Conservation (phyloP, 768 basidiomycete species). For the Trametes punicea region DNA sequence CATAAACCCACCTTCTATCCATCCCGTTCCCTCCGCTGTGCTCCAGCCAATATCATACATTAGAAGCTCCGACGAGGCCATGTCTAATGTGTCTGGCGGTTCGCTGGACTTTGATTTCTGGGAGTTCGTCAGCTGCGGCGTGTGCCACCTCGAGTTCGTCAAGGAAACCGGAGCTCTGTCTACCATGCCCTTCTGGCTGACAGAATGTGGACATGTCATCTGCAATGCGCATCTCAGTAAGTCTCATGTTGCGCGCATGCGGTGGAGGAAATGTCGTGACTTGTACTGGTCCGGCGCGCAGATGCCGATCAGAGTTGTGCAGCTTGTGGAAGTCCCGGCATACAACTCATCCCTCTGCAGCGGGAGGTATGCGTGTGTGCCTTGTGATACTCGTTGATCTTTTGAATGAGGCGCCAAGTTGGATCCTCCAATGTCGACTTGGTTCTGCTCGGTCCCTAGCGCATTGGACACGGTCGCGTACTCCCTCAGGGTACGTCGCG, state of each 20-base stretch:
- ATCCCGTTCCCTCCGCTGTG: too few species aligned
- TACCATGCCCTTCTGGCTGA: conserved; percentile 80
- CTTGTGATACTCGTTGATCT: too few species aligned
- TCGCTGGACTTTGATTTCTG: conserved; percentile 59
- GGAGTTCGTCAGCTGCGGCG: conserved; percentile 72
- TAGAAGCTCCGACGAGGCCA: conserved; percentile 12
- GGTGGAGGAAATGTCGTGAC: not conserved
- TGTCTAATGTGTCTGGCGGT: conserved; percentile 38
- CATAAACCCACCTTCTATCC: too few species aligned
- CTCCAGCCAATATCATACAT: too few species aligned
- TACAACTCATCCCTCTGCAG: conserved; percentile 72
- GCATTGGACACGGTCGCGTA: conserved; percentile 62
- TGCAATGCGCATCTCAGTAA: conserved; percentile 85
- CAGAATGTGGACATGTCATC: conserved; percentile 82
- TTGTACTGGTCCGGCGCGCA: conserved; percentile 29
- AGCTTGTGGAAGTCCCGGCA: conserved; percentile 59
- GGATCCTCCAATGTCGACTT: conserved; percentile 77
- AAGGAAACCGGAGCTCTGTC: conserved; percentile 47
- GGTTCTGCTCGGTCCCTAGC: conserved; percentile 67
- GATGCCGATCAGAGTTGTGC: conserved; percentile 72
- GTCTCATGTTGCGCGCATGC: conserved; percentile 13
- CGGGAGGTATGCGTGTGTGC: conserved; percentile 49
- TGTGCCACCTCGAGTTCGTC: conserved; percentile 66
- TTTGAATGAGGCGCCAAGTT: conserved; percentile 42
- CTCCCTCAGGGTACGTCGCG: conserved; percentile 55